Percentiles rank a stretch among this genome's conserved stretches.
Conservation (phyloP, 192 early-diverging fungal genomes). For the Coemansia brasiliensis region DNA sequence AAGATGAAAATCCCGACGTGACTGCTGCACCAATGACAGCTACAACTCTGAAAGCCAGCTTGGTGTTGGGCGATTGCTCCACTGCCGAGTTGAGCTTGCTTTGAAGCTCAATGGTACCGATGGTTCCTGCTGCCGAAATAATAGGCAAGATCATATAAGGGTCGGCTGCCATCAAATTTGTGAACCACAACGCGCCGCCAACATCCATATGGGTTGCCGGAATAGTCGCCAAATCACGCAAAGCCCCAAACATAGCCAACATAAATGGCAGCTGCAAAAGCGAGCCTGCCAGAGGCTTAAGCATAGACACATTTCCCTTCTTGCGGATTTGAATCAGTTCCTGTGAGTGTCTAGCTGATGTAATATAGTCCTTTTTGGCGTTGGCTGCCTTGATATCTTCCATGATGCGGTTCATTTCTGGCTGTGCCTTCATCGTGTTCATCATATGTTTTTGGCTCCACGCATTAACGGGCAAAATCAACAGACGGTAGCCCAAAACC, state of each 20-base stretch:
- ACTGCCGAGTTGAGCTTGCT: constrained; percentile 25
- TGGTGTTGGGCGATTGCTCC: constrained; percentile 25
- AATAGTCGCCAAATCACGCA: constrained; percentile 76
- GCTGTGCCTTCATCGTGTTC: constrained; percentile 71
- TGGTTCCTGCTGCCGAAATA: constrained; percentile 65
- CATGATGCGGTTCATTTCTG: constrained; percentile 65
- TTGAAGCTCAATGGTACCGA: constrained; percentile 70
- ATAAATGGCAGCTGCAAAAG: constrained; percentile 78
- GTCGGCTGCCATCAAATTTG: constrained; percentile 78
- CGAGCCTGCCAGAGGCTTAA: constrained; percentile 62
- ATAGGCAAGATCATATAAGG: constrained; percentile 82
- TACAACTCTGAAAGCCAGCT: constrained; percentile 51
- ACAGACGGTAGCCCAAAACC: constrained; percentile 67
- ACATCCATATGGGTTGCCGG: constrained; percentile 79
- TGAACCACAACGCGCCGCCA: constrained; percentile 83
- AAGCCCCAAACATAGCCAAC: constrained; percentile 80
- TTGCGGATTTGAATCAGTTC: constrained; percentile 66
- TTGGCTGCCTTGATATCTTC: constrained; percentile 65
- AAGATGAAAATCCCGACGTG: constrained; percentile 57
- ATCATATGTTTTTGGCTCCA: constrained; percentile 71
- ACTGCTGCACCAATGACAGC: constrained; percentile 52
- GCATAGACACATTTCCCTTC: constrained; percentile 63
- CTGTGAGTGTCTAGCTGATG: constrained; percentile 51
- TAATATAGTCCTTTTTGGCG: constrained; percentile 58
- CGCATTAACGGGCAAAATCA: constrained; percentile 71